Percentiles rank a stretch among this genome's conserved stretches.
phyloP scores from a whole-genome alignment of 371 early-diverging fungal species.

The Lichtheimia corymbifera region DNA sequence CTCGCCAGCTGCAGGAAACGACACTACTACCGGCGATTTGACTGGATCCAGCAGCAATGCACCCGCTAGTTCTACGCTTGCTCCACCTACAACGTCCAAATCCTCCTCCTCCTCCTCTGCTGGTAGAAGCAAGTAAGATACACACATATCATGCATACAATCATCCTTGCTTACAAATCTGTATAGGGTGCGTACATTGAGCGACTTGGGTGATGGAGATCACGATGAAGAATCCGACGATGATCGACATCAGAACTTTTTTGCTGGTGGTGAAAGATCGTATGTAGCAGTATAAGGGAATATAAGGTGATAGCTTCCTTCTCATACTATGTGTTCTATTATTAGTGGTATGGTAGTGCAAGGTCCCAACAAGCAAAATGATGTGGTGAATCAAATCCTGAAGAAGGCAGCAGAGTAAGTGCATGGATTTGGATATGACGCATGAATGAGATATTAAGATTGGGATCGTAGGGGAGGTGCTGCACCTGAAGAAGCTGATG shows the following conservation, averaged over 20 bases:
- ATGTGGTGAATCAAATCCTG: constrained; percentile 77
- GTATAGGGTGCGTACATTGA: constrained; percentile 64
- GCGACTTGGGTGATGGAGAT: constrained; percentile 46
- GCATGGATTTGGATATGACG: neutral
- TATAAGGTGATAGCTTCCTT: neutral
- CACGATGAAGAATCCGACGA: constrained; percentile 58
- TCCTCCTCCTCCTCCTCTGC: constrained; percentile 2
- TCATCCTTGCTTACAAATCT: constrained; percentile 15
- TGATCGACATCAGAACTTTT: constrained; percentile 72
- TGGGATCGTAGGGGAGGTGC: constrained; percentile 54
- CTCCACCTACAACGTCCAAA: neutral
- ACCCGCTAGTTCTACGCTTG: neutral
- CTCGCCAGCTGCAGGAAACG: neutral
- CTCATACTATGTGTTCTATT: neutral
- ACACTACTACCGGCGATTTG: neutral
- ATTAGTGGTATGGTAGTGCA: constrained; percentile 70
- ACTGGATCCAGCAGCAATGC: neutral
- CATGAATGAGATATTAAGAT: neutral
- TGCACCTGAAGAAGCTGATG: constrained; percentile 44
- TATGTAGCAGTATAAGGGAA: constrained; percentile 30
- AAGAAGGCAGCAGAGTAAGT: constrained; percentile 80
- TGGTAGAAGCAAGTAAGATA: constrained; percentile 6
- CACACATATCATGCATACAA: constrained; percentile 3
- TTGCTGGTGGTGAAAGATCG: constrained; percentile 89
- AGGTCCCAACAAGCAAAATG: constrained; percentile 66